Evolutionary conservation across 371 early-diverging fungal genomes (phyloP), one percentile per base, ranked within the genome.

Genomic region (Fennellomyces sp.): DNA sequence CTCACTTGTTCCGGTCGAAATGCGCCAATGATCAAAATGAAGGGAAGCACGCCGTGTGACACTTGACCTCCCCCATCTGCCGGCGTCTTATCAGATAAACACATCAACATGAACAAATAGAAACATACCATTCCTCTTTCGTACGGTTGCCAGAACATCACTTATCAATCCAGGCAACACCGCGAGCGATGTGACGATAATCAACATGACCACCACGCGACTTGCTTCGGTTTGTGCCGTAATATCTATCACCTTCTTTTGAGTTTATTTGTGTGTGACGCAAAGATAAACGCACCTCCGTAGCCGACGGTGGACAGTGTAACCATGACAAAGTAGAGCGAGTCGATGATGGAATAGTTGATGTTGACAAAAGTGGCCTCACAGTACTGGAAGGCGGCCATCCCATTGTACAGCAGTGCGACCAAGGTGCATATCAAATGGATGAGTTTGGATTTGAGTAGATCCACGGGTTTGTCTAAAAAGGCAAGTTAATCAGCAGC

Each of bases 291-390:
- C n/a, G n/a, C 57, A 77, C 77, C 78, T 30, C 93, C 93, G 61
- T 91, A 93, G 1, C 93, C 93, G 10, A 93, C 93, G 0, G 93
- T 93, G 0, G 90, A 84, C 6, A 88, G 67, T 1, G 87, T 89
- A 26, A 87, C 84, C 64, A 88, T 78, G 25, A 83, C 85, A 47
- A 84, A 80, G 57, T 88, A 87, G n/a, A 80, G 52, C 0, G 84
- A 80, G 12, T 85, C 85, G 54, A 83, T 48, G 17, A 87, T 68
- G 2, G 81, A 63, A 25, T 77, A 80, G n/a, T 75, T 72, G n/a
- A 64, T 36, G 10, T 73, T 65, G 2, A 75, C 83, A 69, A 89
- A 89, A 30, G 77, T 80, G 5, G 79, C 73, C 51, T 92, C 92
- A 29, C 80, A 78, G 60, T 85, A 91, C 36, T 88, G 82, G 58